Evolutionary conservation across 805 yeast species (phyloP).

Genomic region (Groenewaldozyma salmanticensis): DNA sequence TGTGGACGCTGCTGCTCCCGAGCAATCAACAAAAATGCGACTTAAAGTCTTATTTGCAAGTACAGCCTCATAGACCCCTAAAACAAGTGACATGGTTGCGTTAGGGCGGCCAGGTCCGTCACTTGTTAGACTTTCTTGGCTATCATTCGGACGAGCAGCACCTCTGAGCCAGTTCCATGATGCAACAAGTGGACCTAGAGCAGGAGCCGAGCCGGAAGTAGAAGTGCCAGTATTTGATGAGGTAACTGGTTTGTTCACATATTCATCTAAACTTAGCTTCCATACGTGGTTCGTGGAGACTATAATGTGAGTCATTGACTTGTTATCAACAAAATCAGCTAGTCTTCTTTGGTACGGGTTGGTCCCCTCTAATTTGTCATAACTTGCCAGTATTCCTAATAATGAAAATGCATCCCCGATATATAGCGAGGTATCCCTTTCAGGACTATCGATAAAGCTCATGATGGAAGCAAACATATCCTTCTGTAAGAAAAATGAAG

Average conservation of each 20-base stretch:
- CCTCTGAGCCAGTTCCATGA: conserved; percentile 4
- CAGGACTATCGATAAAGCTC: conserved; percentile 21
- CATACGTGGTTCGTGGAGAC: conserved; percentile 21
- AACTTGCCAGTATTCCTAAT: conserved; percentile 29
- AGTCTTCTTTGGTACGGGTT: conserved; percentile 29
- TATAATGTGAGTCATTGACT: conserved; percentile 25
- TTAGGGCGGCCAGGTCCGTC: conserved; percentile 10
- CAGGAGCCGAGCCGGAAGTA: background rate
- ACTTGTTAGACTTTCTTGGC: background rate
- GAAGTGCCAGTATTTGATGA: background rate
- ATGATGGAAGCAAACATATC: conserved; percentile 31
- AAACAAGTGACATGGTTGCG: conserved; percentile 14
- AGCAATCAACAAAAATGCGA: conserved; percentile 19
- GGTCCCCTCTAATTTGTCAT: conserved; percentile 28
- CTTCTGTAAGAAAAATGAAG: conserved; percentile 25
- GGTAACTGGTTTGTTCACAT: background rate
- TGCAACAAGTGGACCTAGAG: background rate
- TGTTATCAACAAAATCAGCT: conserved; percentile 31
- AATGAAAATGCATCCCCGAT: conserved; percentile 28
- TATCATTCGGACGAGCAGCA: background rate
- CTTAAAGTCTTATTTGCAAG: conserved; percentile 29
- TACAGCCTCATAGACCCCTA: conserved; percentile 27
- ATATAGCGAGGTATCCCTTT: conserved; percentile 12
- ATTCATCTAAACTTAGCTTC: conserved; percentile 12
- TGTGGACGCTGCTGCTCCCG: conserved; percentile 7